phyloP scores from a whole-genome alignment of 345 rosid species.

The Geranium brycei region DNA sequence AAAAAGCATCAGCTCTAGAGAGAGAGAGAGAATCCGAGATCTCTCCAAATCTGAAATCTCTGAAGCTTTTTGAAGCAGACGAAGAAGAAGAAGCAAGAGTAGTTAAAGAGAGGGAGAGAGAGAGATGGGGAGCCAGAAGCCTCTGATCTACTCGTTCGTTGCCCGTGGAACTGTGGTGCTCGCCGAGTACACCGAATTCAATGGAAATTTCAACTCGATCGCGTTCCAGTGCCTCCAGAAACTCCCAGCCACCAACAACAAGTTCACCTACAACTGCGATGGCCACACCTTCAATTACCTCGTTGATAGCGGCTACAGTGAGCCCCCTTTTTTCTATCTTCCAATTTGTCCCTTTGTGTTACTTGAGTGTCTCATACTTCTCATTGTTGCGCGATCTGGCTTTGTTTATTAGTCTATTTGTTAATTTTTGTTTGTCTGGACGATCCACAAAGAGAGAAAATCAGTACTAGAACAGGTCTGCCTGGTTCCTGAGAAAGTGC shows the following conservation, averaged over 20 bases:
- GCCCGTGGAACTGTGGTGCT: constrained; percentile 20
- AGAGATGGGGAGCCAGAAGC: constrained; percentile 8
- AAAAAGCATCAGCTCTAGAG: no score
- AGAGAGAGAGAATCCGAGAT: no score
- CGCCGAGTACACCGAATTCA: constrained; percentile 23
- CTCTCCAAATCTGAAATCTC: no score
- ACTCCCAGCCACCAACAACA: constrained; percentile 25
- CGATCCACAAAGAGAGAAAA: no score
- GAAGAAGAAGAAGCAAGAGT: no score
- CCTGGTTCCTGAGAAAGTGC: no score
- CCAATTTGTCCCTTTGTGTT: neutral
- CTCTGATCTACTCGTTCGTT: constrained; percentile 28
- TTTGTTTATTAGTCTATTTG: no score
- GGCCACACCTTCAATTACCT: constrained; percentile 29
- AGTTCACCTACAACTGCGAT: constrained; percentile 31
- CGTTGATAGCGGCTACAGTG: constrained; percentile 26
- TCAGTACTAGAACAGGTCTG: no score
- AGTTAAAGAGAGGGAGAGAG: no score
- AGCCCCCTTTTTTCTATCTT: neutral
- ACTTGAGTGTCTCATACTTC: neutral
- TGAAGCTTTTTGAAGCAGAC: no score
- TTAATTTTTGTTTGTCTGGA: neutral
- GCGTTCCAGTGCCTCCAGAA: constrained; percentile 32
- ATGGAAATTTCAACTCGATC: constrained; percentile 27
- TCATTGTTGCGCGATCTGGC: no score